These are phyloP conservation scores for Aspergillus ochraceoroseus DNA, from an alignment of 2,329 filamentous ascomycete species.

Conservation along the genomic window DNA sequence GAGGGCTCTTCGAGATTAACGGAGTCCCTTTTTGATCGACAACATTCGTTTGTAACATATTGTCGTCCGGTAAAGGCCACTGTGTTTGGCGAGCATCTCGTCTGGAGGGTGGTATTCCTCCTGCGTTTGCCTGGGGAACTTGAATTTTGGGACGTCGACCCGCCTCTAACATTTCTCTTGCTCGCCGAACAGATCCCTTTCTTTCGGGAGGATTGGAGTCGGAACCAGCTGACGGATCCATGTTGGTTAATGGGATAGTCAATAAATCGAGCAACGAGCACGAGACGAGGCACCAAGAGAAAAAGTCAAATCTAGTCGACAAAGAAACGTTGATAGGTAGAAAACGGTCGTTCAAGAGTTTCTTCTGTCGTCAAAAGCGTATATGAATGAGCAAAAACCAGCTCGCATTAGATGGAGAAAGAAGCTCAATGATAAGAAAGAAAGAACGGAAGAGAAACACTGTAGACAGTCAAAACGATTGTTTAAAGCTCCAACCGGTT, in stretches of 20 bases:
- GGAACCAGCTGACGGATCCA: conserved; percentile 20
- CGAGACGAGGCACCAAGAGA: no score
- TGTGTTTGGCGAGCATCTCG: conserved; percentile 36
- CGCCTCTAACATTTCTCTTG: conserved; percentile 33
- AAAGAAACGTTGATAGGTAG: not conserved
- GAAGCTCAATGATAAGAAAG: conserved; percentile 9
- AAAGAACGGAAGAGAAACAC: conserved; percentile 3
- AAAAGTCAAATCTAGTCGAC: conserved; percentile 1
- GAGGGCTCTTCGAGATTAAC: conserved; percentile 31
- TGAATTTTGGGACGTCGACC: conserved; percentile 26
- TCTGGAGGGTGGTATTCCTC: conserved; percentile 17
- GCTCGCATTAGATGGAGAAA: conserved; percentile 13
- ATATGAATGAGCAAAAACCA: conserved; percentile 8
- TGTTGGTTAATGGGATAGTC: conserved; percentile 12
- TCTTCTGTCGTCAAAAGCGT: not conserved
- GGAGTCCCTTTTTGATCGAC: conserved; percentile 25
- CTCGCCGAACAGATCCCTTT: conserved; percentile 36
- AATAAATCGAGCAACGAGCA: not conserved
- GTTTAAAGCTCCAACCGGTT: conserved; percentile 4
- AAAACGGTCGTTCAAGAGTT: not conserved
- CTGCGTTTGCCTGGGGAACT: conserved; percentile 10
- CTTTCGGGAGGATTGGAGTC: conserved; percentile 18
- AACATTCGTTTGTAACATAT: conserved; percentile 24
- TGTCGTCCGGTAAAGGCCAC: conserved; percentile 45
- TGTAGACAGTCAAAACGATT: not conserved